These are phyloP conservation scores for Cadophora malorum DNA, from an alignment of 2,329 filamentous ascomycete genomes.

Conservation along the genomic window DNA sequence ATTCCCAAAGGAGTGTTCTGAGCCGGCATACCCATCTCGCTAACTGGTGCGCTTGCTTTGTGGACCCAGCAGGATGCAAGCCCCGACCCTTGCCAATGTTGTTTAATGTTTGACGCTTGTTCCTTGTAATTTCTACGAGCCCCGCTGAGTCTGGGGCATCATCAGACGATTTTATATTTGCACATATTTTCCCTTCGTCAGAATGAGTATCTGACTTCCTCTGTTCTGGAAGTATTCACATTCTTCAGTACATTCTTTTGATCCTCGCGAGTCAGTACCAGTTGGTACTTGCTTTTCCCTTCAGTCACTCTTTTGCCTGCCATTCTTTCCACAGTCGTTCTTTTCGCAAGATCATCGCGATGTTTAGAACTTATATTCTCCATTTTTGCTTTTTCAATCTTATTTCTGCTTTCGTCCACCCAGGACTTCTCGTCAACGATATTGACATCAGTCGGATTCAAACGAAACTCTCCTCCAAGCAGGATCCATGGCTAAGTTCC, in stretches of 20 bases:
- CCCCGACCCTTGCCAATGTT: not conserved
- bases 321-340: too few relatives aligned
- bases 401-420: slow-evolving; percentile 18
- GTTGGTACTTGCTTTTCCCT: not conserved
- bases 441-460: slow-evolving; percentile 17
- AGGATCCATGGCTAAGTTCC: slow-evolving; percentile 17
- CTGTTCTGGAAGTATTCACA: not conserved
- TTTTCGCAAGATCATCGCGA: not conserved
- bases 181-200: not conserved
- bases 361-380: not conserved
- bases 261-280: not conserved
- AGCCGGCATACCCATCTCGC: not conserved
- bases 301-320: not conserved
- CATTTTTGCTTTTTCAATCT: not conserved
- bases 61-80: not conserved
- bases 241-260: not conserved
- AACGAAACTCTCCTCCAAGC: slow-evolving; percentile 8
- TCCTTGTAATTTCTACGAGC: not conserved
- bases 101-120: not conserved
- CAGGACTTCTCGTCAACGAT: slow-evolving; percentile 10
- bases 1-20: not conserved
- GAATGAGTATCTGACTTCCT: not conserved
- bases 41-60: not conserved
- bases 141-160: not conserved
- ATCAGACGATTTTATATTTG: not conserved